A percentile compares a stretch with the other conserved stretches of the same genome.
These are phyloP conservation scores for Debaryomyces nepalensis DNA, from an alignment of 1,139 yeast genomes.

Conservation along the genomic window DNA sequence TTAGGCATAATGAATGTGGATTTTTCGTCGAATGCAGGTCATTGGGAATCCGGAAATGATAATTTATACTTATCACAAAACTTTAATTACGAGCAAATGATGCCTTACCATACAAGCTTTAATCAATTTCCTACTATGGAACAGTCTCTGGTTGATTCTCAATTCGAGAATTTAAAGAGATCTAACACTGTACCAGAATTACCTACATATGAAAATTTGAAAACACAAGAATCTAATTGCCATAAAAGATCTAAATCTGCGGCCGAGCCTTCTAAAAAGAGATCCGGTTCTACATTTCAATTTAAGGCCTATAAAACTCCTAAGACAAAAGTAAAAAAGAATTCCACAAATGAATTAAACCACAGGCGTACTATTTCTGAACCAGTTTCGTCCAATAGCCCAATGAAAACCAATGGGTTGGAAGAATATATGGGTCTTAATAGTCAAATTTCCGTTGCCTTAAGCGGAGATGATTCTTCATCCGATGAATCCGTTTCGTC, in stretches of 20 bases:
- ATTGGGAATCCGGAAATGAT: conserved; percentile 7
- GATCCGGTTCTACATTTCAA: conserved; percentile 36
- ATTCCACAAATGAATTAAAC: conserved; percentile 26
- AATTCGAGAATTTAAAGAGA: conserved; percentile 3
- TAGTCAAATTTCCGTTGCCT: conserved; percentile 29
- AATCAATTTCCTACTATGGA: conserved; percentile 2
- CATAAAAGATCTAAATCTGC: conserved; percentile 28
- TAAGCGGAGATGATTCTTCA: conserved; percentile 11
- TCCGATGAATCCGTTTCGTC: conserved; percentile 4
- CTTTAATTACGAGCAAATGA: neutral
- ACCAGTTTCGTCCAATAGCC: conserved; percentile 17
- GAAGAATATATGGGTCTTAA: conserved; percentile 40
- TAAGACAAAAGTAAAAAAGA: conserved; percentile 21
- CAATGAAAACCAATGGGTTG: conserved; percentile 25
- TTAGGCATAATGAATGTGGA: conserved; percentile 33
- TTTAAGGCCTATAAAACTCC: conserved; percentile 43
- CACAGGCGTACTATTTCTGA: conserved; percentile 32
- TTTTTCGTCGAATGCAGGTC: conserved; percentile 12
- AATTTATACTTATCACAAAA: neutral
- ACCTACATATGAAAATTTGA: conserved; percentile 3
- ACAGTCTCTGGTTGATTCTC: neutral
- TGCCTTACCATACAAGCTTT: conserved; percentile 13
- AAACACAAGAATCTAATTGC: conserved; percentile 9
- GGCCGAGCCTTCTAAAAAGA: conserved; percentile 27
- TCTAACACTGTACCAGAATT: conserved; percentile 4